phyloP scores from a whole-genome alignment of 1,284 basidiomycete species.

The Mycena sp. region DNA sequence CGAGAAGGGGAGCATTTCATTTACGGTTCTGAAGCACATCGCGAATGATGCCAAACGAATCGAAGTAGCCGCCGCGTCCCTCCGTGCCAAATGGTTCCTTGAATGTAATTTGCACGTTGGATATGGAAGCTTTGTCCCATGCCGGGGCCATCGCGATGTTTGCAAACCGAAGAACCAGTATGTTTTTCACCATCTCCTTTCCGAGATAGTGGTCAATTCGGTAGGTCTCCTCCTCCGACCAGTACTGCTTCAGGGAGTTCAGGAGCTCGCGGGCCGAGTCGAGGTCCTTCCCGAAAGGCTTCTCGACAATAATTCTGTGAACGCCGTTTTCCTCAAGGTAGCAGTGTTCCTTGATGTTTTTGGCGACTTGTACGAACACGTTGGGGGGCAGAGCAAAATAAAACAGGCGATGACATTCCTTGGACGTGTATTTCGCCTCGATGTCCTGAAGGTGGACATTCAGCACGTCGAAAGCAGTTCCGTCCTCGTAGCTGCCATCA shows the following conservation, averaged over 20 bases:
- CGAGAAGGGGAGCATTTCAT: conserved; percentile 42
- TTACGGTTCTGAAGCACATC: conserved; percentile 96
- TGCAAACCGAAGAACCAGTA: conserved; percentile 93
- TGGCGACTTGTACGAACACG: conserved; percentile 77
- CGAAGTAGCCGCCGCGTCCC: conserved; percentile 97
- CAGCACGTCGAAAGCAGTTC: conserved; percentile 81
- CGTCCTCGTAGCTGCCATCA: conserved; percentile 88
- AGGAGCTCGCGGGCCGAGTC: conserved; percentile 86
- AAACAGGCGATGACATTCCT: conserved; percentile 83
- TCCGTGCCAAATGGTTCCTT: conserved; percentile 98
- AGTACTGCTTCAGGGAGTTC: conserved; percentile 81
- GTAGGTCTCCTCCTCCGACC: conserved; percentile 96
- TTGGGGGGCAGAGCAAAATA: conserved; percentile 95
- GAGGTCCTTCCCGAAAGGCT: conserved; percentile 96
- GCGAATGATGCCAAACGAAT: conserved; percentile 97
- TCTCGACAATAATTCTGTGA: conserved; percentile 95
- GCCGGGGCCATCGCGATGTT: conserved; percentile 87
- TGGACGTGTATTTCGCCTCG: conserved; percentile 74
- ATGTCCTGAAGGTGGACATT: conserved; percentile 80
- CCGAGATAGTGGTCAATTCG: conserved; percentile 98
- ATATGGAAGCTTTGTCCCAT: conserved; percentile 95
- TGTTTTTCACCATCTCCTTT: conserved; percentile 99
- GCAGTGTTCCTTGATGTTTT: conserved; percentile 66
- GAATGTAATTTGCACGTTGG: conserved; percentile 97
- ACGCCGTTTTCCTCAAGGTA: conserved; percentile 76